A percentile compares a stretch with the other conserved stretches of the same genome.
phyloP scores from a whole-genome alignment of 495 filamentous ascomycete genomes.

The Talaromyces nanjingensis region DNA sequence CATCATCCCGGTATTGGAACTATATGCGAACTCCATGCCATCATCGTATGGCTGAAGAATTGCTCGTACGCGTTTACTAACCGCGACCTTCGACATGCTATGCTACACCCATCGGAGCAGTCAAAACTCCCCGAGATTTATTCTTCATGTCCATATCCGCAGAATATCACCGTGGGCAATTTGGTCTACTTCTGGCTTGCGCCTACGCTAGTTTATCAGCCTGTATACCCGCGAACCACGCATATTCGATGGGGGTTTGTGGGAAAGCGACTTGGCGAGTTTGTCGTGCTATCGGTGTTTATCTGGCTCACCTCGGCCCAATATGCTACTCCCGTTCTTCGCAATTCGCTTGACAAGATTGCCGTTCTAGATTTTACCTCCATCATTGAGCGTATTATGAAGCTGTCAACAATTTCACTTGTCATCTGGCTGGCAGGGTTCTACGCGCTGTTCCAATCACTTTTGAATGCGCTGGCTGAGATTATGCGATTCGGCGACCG shows the following conservation, averaged over 20 bases:
- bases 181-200: constrained; percentile 95
- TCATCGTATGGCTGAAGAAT: constrained; percentile 93
- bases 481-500: constrained; percentile 85
- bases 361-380: constrained; percentile 69
- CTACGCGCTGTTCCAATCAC: constrained; percentile 88
- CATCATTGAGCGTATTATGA: constrained; percentile 85
- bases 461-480: constrained; percentile 86
- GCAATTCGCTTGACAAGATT: constrained; percentile 83
- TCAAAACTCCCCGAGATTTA: constrained; percentile 74
- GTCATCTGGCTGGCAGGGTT: constrained; percentile 96
- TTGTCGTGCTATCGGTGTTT: constrained; percentile 65
- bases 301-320: constrained; percentile 93
- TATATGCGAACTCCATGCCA: constrained; percentile 79
- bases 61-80: constrained; percentile 96
- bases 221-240: constrained; percentile 78
- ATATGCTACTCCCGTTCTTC: constrained; percentile 83
- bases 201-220: constrained; percentile 93
- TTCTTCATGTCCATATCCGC: constrained; percentile 73
- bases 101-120: constrained; percentile 55
- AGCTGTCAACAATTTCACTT: constrained; percentile 86
- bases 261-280: constrained; percentile 70
- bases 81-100: constrained; percentile 84
- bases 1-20: constrained; percentile 93
- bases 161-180: constrained; percentile 81
- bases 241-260: constrained; percentile 83